Percentiles rank a stretch among this genome's conserved stretches.
Evolutionary conservation across 148 eudicot genomes (phyloP).

Genomic region (Rhododendron mucronatum): DNA sequence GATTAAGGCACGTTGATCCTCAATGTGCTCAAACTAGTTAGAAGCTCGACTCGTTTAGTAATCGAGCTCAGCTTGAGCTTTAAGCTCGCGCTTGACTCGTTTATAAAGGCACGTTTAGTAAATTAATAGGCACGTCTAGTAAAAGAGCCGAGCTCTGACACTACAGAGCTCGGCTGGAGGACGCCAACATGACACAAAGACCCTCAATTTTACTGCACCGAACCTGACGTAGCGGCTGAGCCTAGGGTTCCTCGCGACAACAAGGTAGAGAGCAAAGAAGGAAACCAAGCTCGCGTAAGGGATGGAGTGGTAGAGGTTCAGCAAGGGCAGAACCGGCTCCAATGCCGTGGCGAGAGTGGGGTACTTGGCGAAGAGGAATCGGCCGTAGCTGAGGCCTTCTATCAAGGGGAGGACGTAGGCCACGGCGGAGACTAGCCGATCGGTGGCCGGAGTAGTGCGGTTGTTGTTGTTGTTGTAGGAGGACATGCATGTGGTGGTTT

Average conservation of each 20-base stretch:
- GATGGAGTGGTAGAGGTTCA: conserved; percentile 52
- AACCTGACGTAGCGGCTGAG: conserved; percentile 62
- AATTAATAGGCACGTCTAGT: no score
- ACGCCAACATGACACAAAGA: neutral
- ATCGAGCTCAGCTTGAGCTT: neutral
- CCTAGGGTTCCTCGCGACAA: conserved; percentile 55
- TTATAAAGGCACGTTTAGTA: no score
- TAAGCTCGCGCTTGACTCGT: neutral
- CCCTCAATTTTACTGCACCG: neutral
- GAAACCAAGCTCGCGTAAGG: conserved; percentile 72
- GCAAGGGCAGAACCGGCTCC: conserved; percentile 59
- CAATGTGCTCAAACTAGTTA: no score
- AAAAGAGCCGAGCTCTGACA: neutral
- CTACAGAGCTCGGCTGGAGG: neutral
- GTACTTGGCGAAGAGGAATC: conserved; percentile 60
- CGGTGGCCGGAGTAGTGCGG: conserved; percentile 50
- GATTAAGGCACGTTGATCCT: no score
- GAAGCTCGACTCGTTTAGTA: no score
- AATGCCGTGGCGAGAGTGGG: conserved; percentile 45
- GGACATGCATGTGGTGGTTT: conserved; percentile 16
- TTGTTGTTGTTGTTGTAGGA: neutral
- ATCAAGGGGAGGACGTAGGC: conserved; percentile 74
- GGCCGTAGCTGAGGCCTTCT: conserved; percentile 82
- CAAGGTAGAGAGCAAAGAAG: conserved; percentile 68
- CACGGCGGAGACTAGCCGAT: conserved; percentile 72